Conservation (phyloP, 371 early-diverging fungal genomes). For the Blastocladiella emersonii region DNA sequence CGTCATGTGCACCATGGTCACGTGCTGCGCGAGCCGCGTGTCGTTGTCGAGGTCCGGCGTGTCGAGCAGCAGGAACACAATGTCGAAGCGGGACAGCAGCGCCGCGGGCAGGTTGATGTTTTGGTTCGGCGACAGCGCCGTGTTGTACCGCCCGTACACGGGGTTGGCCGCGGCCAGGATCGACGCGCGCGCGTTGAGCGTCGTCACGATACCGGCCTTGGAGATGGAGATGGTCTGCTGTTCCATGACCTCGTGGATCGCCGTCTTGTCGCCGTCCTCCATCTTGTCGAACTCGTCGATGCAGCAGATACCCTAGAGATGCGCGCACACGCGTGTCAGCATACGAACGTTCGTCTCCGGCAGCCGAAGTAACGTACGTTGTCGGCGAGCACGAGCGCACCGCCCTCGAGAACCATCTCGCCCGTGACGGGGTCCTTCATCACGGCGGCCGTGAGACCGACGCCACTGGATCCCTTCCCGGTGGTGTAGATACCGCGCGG, state of each 20-base stretch:
- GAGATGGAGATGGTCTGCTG: conserved; percentile 85
- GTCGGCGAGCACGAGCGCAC: conserved; percentile 83
- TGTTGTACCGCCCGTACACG: conserved; percentile 71
- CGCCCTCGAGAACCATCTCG: conserved; percentile 83
- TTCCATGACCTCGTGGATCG: conserved; percentile 95
- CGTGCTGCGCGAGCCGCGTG: conserved; percentile 70
- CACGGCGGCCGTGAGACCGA: conserved; percentile 88
- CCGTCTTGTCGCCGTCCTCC: conserved; percentile 76
- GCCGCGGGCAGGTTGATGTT: conserved; percentile 96
- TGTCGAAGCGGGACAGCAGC: conserved; percentile 93
- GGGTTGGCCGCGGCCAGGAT: conserved; percentile 88
- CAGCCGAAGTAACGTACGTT: conserved; percentile 16
- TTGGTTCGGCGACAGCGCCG: conserved; percentile 57
- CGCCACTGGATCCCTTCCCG: conserved; percentile 83
- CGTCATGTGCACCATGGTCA: conserved; percentile 79
- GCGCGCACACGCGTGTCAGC: background rate
- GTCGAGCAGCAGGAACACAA: conserved; percentile 82
- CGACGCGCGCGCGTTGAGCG: conserved; percentile 78
- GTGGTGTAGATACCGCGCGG: conserved; percentile 89
- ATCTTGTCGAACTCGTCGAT: conserved; percentile 93
- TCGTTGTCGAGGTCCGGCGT: conserved; percentile 58
- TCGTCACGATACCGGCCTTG: conserved; percentile 90
- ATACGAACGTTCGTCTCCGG: no score
- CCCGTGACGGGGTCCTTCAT: conserved; percentile 72
- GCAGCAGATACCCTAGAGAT: conserved; percentile 64